Conservation (phyloP, 1,139 yeast species). For the Meyerozyma sp. region DNA sequence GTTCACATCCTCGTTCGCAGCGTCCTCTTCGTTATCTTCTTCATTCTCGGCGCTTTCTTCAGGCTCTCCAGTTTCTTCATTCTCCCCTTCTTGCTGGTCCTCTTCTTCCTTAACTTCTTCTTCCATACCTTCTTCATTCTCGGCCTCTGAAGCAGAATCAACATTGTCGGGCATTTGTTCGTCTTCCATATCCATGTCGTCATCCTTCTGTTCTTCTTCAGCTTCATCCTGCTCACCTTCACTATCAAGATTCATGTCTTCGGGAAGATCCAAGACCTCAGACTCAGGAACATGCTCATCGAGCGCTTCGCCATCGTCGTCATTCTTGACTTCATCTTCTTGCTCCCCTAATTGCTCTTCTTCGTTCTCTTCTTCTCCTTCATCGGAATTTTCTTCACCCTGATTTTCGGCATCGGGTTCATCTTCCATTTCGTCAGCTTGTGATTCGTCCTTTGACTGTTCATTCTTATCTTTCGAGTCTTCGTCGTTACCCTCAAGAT, state of each 20-base stretch:
- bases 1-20: constrained; percentile 11
- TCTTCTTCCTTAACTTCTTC: constrained; percentile 18
- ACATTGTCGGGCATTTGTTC: constrained; percentile 18
- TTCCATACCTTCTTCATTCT: constrained; percentile 14
- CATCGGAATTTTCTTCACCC: constrained; percentile 16
- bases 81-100: constrained; percentile 10
- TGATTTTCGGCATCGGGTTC: constrained; percentile 35
- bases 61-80: constrained; percentile 8
- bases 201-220: constrained; percentile 27
- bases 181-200: constrained; percentile 12
- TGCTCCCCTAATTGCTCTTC: constrained; percentile 74
- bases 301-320: constrained; percentile 58
- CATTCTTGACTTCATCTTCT: constrained; percentile 70
- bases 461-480: constrained; percentile 32
- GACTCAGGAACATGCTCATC: constrained; percentile 74
- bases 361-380: constrained; percentile 19
- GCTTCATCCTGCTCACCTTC: constrained; percentile 55
- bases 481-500: constrained; percentile 60
- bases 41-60: constrained; percentile 13
- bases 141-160: constrained; percentile 16
- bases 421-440: constrained; percentile 29
- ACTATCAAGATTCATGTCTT: constrained; percentile 75
- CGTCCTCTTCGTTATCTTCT: constrained; percentile 13
- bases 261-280: constrained; percentile 80
- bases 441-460: constrained; percentile 23